A percentile compares a stretch with the other conserved stretches of the same genome.
Evolutionary conservation across 2,329 filamentous ascomycete species (phyloP).

Genomic region (Colletotrichum sp.): DNA sequence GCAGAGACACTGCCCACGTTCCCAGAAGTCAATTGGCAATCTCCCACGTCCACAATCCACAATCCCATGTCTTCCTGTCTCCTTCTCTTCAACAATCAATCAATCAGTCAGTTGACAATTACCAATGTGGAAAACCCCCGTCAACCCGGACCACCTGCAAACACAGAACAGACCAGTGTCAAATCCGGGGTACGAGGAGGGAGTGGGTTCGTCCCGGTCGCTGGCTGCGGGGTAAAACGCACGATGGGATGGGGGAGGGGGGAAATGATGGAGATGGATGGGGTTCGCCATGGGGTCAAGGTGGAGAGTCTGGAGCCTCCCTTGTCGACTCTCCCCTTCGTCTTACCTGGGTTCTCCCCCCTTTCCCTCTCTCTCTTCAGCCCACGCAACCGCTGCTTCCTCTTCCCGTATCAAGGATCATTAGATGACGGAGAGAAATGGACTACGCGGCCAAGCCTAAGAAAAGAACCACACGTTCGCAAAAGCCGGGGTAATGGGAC

Average conservation of each 20-base stretch:
- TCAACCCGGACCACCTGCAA: not conserved
- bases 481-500: conserved; percentile 10
- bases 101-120: not conserved
- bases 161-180: not conserved
- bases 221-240: conserved; percentile 14
- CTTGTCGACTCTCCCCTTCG: not conserved
- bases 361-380: not conserved
- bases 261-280: not conserved
- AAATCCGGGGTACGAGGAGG: conserved; percentile 11
- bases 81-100: not conserved
- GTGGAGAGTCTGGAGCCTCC: not conserved
- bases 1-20: not conserved
- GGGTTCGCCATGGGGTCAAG: not conserved
- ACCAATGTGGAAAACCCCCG: not conserved
- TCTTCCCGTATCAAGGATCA: not conserved
- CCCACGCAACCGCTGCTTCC: not conserved
- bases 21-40: not conserved
- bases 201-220: conserved; percentile 6
- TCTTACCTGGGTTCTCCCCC: not conserved
- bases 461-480: not conserved
- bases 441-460: not conserved
- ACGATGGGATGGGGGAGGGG: not conserved
- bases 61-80: not conserved
- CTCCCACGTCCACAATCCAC: not conserved
- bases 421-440: not conserved